Base-by-base conservation (phyloP, 164 flowering plant species). In the Piper longum region DNA sequence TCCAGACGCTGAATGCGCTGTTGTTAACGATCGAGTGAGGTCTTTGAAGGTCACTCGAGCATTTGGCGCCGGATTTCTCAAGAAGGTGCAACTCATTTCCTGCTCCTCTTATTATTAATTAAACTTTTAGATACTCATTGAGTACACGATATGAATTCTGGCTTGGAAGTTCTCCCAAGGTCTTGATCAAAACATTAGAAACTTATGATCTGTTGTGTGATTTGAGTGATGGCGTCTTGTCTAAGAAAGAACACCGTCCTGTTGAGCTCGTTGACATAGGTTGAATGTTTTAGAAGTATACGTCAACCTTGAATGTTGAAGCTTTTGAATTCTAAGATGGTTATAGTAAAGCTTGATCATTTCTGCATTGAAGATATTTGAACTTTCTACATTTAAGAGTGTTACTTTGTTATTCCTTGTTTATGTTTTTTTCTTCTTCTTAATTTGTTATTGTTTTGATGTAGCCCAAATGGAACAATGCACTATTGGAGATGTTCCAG, bases 21-120 rank as follows among this genome's bases (percentile, higher is more conserved):
- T 85, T 58, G 61, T 79, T 36, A 85, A 85, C 70, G 80, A 74
- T 77, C 70, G 89, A 68, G 87, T 85, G 66, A 81, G 88, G n/a
- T 83, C 77, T 71, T 69, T 84, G 62, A 84, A 84, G 61, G 88
- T 84, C n/a, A 80, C 85, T 39, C 77, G 88, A 69, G 88, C 88
- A 56, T 84, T 84, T 73, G 86, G 88, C 51, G 88, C 88, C 54
- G 85, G 78, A 11, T 84, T 82, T 71, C 78, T 84, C 60, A 84
- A 82, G 74, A 69, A 81, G 82, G 88, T 84, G 16, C 64, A 80
- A 12, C 8, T 75, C 11, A 55, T 8, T 59, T 61, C 6, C 63
- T 43, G 63, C 14, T 16, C 43, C 16, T 43, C 9, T 4, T 19
- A 17, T 43, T 6, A 4, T 0, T 18, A 18, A 16, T 45, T 19